A percentile compares a stretch with the other conserved stretches of the same genome.
phyloP scores from a whole-genome alignment of 2,329 filamentous ascomycete species.

The Aspergillus hiratsukae region DNA sequence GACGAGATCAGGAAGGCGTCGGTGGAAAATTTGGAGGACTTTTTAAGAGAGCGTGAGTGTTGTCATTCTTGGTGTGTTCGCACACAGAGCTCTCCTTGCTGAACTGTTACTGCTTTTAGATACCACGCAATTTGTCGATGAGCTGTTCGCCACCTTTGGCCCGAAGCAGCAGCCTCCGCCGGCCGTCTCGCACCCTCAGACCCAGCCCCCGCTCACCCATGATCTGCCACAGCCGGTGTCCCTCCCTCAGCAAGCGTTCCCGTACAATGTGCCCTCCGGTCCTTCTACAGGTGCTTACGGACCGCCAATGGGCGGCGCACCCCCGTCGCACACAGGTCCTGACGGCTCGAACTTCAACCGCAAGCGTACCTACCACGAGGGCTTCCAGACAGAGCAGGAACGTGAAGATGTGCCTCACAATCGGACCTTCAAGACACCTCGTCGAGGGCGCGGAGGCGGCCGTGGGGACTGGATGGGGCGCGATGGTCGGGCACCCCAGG shows the following conservation, averaged over 20 bases:
- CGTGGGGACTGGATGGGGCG: slow-evolving; percentile 39
- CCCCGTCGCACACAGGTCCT: slow-evolving; percentile 18
- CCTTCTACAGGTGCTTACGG: slow-evolving; percentile 18
- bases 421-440: slow-evolving; percentile 45
- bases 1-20: slow-evolving; percentile 51
- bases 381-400: slow-evolving; percentile 44
- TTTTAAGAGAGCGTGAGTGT: slow-evolving; percentile 50
- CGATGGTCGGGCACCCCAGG: slow-evolving; percentile 20
- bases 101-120: slow-evolving; percentile 30
- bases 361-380: slow-evolving; percentile 52
- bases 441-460: slow-evolving; percentile 38
- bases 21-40: slow-evolving; percentile 54
- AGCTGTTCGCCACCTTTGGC: slow-evolving; percentile 50
- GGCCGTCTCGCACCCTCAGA: slow-evolving; percentile 18
- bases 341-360: slow-evolving; percentile 33
- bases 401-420: slow-evolving; percentile 40
- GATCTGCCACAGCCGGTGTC: slow-evolving; percentile 18
- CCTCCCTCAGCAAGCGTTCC: slow-evolving; percentile 15
- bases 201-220: slow-evolving; percentile 18
- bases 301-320: slow-evolving; percentile 11
- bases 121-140: slow-evolving; percentile 51
- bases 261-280: slow-evolving; percentile 21
- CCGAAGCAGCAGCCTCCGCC: slow-evolving; percentile 37
- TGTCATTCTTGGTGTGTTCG: neutral
- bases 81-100: slow-evolving; percentile 10